Evolutionary conservation across 805 yeast species (phyloP).

Genomic region (Ogataea populi-albae): DNA sequence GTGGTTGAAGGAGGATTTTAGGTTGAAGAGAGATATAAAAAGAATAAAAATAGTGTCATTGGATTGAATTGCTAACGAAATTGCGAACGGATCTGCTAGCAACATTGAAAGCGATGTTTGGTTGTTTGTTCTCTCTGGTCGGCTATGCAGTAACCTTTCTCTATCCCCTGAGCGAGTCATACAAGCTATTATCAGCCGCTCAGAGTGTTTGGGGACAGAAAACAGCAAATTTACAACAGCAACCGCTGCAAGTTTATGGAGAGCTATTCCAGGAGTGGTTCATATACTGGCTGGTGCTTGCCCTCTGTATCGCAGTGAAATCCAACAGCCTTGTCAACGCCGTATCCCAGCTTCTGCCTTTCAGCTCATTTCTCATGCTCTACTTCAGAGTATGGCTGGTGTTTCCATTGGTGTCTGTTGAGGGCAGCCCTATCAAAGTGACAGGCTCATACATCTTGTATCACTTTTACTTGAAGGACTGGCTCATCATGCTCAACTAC

Average conservation of each 20-base stretch:
- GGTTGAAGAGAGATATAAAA: too few relatives aligned
- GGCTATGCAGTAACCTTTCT: conserved; percentile 38
- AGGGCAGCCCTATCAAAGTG: conserved; percentile 25
- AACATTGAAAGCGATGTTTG: conserved; percentile 28
- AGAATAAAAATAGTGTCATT: too few relatives aligned
- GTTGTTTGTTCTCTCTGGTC: conserved; percentile 29
- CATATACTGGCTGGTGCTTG: conserved; percentile 65
- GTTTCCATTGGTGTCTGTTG: conserved; percentile 36
- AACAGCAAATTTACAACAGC: neutral
- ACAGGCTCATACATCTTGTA: conserved; percentile 54
- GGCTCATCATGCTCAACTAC: conserved; percentile 45
- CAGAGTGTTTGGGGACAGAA: conserved; percentile 17
- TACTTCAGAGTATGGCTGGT: conserved; percentile 60
- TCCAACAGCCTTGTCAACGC: conserved; percentile 31
- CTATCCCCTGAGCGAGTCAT: conserved; percentile 39
- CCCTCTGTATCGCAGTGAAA: conserved; percentile 28
- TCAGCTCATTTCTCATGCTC: conserved; percentile 47
- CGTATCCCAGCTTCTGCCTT: conserved; percentile 51
- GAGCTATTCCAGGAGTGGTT: conserved; percentile 36
- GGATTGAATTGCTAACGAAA: too few relatives aligned
- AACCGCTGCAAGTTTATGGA: neutral
- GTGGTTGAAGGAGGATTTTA: too few relatives aligned
- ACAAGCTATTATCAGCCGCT: conserved; percentile 21
- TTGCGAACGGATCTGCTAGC: too few relatives aligned
- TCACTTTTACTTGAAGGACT: conserved; percentile 44